Evolutionary conservation across 2,329 filamentous ascomycete species (phyloP), one percentile per base, ranked within the genome.

Genomic region (Claviceps africana): DNA sequence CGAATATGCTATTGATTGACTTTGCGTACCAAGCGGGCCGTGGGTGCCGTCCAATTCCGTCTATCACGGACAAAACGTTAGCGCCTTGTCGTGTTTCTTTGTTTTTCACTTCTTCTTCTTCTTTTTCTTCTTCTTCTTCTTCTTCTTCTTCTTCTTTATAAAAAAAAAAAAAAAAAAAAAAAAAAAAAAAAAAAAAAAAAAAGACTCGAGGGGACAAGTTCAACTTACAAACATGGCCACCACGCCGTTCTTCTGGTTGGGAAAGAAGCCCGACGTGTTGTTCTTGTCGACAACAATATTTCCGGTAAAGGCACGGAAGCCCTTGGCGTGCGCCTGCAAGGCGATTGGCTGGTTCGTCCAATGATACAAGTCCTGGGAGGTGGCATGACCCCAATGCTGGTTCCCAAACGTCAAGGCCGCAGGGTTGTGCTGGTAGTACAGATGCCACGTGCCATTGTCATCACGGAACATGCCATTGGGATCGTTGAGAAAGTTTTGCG

Each of bases 311-410:
- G 77, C 72, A 51, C 65, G 72, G 13, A 68, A 65, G 0, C 63
- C 66, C 19, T 72, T 61, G 30, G 71, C 66, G 0, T 70, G 67
- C 0, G 75, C 74, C 46, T 68, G 77, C 4, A 85, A 67, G 10
- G 81, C 81, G 56, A 85, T 78, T 5, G 76, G 75, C 59, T 84
- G 80, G 56, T 84, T 83, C 1, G 68, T 69, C 82, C 81, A 86
- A 54, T 77, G 75, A 58, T 81, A 83, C 1, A 85, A 66, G 58
- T 85, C 81, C 15, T 65, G 59, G 33, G 75, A 79, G 1, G 80
- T 83, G 2, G 80, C 80, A 59, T 85, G 81, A 10, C 82, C 81
- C 82, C 81, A 85, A 58, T 83, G 79, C 59, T 83, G 75, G 54
- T 81, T 79, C 1, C 78, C 79, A 68, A 63, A 75, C 1, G 75